phyloP scores from a whole-genome alignment of 2,329 filamentous ascomycete genomes.

The Colletotrichum sublineola region DNA sequence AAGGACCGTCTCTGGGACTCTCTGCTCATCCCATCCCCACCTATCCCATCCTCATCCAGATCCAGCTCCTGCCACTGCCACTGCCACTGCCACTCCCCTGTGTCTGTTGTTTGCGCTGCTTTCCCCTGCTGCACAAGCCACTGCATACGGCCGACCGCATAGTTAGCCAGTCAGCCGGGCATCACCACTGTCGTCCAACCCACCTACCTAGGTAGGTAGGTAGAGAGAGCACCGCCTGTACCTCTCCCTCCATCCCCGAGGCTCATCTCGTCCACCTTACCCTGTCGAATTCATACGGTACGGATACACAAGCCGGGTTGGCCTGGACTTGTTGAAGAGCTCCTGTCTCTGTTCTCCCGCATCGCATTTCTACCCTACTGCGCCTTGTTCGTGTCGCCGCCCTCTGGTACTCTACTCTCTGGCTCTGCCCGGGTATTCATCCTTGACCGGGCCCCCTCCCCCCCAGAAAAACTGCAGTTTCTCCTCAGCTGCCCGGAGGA shows the following conservation, averaged over 20 bases:
- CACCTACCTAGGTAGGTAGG: not conserved
- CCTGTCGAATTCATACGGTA: constrained; percentile 35
- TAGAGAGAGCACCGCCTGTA: not conserved
- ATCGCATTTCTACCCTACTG: constrained; percentile 8
- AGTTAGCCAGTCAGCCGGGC: not conserved
- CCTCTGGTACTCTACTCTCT: not conserved
- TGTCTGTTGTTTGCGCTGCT: constrained; percentile 4
- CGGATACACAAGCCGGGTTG: constrained; percentile 26
- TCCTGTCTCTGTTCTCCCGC: constrained; percentile 14
- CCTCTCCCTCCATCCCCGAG: not conserved
- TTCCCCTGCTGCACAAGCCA: not conserved
- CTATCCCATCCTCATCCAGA: constrained; percentile 23
- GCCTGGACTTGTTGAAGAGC: constrained; percentile 16
- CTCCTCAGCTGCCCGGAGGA: constrained; percentile 23
- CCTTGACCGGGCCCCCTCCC: constrained; percentile 42
- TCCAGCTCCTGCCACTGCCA: constrained; percentile 6
- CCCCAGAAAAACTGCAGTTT: constrained; percentile 22
- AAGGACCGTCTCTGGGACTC: constrained; percentile 44
- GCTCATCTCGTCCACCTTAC: constrained; percentile 1
- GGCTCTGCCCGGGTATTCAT: constrained; percentile 8
- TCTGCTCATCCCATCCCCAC: constrained; percentile 44
- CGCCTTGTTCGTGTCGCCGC: constrained; percentile 26
- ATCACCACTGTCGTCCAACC: not conserved
- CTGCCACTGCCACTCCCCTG: constrained; percentile 4
- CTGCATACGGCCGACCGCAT: constrained; percentile 8